phyloP scores from a whole-genome alignment of 2,329 filamentous ascomycete genomes.

The Scedosporium aurantiacum region DNA sequence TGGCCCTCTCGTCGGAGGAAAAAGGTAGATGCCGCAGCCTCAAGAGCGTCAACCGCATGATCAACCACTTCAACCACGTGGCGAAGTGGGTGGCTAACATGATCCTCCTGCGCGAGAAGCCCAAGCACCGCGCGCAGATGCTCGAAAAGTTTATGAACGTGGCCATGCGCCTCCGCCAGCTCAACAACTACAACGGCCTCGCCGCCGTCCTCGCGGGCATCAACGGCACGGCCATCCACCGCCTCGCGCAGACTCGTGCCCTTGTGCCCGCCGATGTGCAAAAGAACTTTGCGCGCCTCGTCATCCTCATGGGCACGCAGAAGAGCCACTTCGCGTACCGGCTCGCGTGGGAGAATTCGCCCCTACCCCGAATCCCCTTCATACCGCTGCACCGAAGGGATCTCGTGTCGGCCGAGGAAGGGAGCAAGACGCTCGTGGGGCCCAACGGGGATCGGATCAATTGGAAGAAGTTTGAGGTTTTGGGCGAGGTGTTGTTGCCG shows the following conservation, averaged over 20 bases:
- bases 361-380: constrained; percentile 82
- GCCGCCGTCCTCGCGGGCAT: constrained; percentile 91
- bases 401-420: constrained; percentile 83
- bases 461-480: constrained; percentile 96
- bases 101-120: constrained; percentile 83
- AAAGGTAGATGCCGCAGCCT: constrained; percentile 68
- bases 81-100: constrained; percentile 75
- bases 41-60: constrained; percentile 87
- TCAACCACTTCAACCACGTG: constrained; percentile 80
- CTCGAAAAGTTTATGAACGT: constrained; percentile 94
- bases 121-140: constrained; percentile 84
- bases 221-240: constrained; percentile 76
- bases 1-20: constrained; percentile 60
- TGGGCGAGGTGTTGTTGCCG: constrained; percentile 81
- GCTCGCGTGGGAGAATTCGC: constrained; percentile 94
- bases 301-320: constrained; percentile 84
- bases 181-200: constrained; percentile 95
- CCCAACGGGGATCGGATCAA: constrained; percentile 64
- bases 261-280: constrained; percentile 60
- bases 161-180: constrained; percentile 70
- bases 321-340: constrained; percentile 92
- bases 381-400: constrained; percentile 83
- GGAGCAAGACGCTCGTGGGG: constrained; percentile 80
- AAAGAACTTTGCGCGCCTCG: constrained; percentile 78
- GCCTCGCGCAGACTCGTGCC: constrained; percentile 67